These are phyloP conservation scores for Phytophthora syringae DNA, from an alignment of 352 stramenopile genomes.

Conservation along the genomic window DNA sequence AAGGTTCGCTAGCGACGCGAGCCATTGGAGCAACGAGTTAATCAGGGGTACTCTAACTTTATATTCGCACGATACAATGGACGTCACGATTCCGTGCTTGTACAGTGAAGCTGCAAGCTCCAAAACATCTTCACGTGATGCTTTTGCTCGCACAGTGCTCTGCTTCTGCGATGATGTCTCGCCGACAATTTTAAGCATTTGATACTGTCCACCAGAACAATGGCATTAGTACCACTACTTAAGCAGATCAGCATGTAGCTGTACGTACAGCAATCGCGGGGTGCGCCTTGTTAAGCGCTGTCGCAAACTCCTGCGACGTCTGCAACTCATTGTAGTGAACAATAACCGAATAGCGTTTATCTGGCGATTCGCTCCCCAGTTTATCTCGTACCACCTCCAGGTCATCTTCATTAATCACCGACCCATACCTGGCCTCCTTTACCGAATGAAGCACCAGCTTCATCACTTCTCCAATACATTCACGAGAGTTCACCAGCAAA, in stretches of 20 bases:
- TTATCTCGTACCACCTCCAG: conserved; percentile 57
- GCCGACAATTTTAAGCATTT: conserved; percentile 83
- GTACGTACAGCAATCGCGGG: conserved; percentile 66
- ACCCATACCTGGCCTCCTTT: conserved; percentile 67
- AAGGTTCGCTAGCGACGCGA: conserved; percentile 80
- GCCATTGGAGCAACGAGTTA: conserved; percentile 79
- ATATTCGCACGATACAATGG: conserved; percentile 82
- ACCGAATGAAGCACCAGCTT: conserved; percentile 65
- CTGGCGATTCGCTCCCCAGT: conserved; percentile 53
- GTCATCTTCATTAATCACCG: conserved; percentile 58
- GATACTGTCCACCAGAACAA: conserved; percentile 49
- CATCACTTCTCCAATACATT: conserved; percentile 77
- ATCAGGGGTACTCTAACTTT: conserved; percentile 69
- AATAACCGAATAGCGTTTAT: conserved; percentile 88
- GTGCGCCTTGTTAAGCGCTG: conserved; percentile 70
- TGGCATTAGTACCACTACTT: too few relatives aligned
- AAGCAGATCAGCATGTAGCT: background rate
- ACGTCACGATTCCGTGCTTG: conserved; percentile 78
- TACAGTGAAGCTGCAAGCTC: conserved; percentile 74
- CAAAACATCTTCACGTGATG: conserved; percentile 70
- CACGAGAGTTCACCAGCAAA: conserved; percentile 59
- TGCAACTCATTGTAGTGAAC: conserved; percentile 95
- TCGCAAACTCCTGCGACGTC: conserved; percentile 86
- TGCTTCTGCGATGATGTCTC: conserved; percentile 82
- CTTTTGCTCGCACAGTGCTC: conserved; percentile 69